A percentile compares a stretch with the other conserved stretches of the same genome.
These are phyloP conservation scores for Metschnikowia peoriensis DNA, from an alignment of 805 yeast species.

Conservation along the genomic window DNA sequence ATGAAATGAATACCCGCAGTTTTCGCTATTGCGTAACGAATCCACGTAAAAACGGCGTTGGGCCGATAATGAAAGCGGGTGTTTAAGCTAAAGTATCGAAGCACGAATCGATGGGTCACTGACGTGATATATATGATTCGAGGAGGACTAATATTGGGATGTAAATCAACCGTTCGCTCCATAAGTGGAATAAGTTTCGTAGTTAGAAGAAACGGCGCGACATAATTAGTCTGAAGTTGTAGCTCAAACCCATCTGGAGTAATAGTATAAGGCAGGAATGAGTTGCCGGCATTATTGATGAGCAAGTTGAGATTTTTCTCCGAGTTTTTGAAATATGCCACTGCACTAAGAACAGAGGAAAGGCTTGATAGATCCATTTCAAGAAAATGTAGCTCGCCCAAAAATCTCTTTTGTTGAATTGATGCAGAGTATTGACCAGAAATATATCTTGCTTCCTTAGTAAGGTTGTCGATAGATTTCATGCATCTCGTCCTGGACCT, in stretches of 20 bases:
- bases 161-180: slow-evolving; percentile 35
- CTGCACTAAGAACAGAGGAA: slow-evolving; percentile 42
- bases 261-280: slow-evolving; percentile 66
- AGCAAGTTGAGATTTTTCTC: slow-evolving; percentile 59
- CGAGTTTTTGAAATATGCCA: slow-evolving; percentile 39
- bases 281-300: slow-evolving; percentile 76
- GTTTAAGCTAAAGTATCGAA: slow-evolving; percentile 46
- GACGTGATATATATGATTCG: slow-evolving; percentile 65
- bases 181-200: slow-evolving; percentile 55
- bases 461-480: slow-evolving; percentile 55
- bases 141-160: slow-evolving; percentile 36
- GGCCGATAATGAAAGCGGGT: slow-evolving; percentile 58
- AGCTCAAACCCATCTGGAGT: slow-evolving; percentile 75
- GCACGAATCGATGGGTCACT: slow-evolving; percentile 58
- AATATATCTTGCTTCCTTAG: slow-evolving; percentile 47
- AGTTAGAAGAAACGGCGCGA: slow-evolving; percentile 72
- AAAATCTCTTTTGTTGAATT: slow-evolving; percentile 21
- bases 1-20: slow-evolving; percentile 74
- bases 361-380: slow-evolving; percentile 52
- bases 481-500: slow-evolving; percentile 55
- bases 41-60: slow-evolving; percentile 68
- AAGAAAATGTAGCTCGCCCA: slow-evolving; percentile 54
- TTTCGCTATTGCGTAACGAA: slow-evolving; percentile 75
- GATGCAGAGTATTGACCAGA: slow-evolving; percentile 24
- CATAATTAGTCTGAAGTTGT: slow-evolving; percentile 75